Base-by-base conservation (phyloP, 1,139 yeast species). In the Eremothecium gossypii region DNA sequence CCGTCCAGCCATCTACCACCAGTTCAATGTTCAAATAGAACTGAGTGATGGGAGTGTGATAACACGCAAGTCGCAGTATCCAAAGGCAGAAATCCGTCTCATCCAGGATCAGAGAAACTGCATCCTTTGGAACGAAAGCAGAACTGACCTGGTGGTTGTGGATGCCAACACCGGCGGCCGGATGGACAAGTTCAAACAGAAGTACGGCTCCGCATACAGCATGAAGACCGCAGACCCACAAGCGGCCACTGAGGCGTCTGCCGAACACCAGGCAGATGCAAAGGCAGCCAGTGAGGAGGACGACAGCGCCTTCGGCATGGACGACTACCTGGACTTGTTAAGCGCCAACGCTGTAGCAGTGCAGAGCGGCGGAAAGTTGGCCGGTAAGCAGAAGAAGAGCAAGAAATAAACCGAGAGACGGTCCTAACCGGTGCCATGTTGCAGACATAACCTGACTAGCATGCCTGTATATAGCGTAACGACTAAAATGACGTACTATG, bases 1-100 rank as follows among this genome's bases (percentile, higher is more conserved):
- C 12, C 76, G 96, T 65, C 96, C 97, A 2, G 87, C 96, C 34
- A 83, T 89, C 36, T 89, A 85, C 65, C 76, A 89, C 66, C 86
- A 85, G 60, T 91, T 91, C 60, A 89, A 89, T 49, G 83, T 93
- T 33, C 66, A 74, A 38, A 89, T 91, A 9, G 95, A 89, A 64
- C 73, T 89, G 45, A 82, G 94, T 53, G 97, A 91, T 61, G 98
- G 98, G 2, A 83, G 96, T 27, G 95, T 94, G 1, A 71, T 86
- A 31, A 70, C 69, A 31, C 75, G 98, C 65, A 73, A 85, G 56
- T 79, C 96, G 0, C 95, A 84, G 52, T 87, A 79, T 45, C 97
- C 98, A 6, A 83, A 86, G 57, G 82, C 76, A 44, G 96, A 91
- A 60, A 71, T 85, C 58, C 34, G 94, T 64, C 77, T 86, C 76